Conservation (phyloP, 306 rosid genomes). For the Rosa rugosa region DNA sequence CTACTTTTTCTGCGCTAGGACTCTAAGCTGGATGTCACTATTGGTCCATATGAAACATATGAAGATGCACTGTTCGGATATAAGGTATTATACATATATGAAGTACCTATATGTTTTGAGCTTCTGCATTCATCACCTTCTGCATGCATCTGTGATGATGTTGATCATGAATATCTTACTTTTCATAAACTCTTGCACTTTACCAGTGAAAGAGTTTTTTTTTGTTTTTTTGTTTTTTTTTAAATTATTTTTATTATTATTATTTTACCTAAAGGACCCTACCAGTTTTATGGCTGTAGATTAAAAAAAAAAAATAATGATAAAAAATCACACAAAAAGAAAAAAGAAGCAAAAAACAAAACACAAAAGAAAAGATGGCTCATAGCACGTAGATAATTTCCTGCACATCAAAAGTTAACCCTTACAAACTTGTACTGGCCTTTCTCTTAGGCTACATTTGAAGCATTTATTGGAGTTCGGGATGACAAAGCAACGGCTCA, state of each 20-base stretch:
- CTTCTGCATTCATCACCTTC: slow-evolving; percentile 9
- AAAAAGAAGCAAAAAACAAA: not conserved
- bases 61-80: slow-evolving; percentile 90
- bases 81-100: slow-evolving; percentile 50
- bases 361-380: not conserved
- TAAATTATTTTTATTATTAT: too few species aligned
- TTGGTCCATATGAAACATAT: slow-evolving; percentile 96
- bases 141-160: not conserved
- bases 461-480: slow-evolving; percentile 83
- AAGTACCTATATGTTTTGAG: not conserved
- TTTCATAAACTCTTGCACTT: slow-evolving; percentile 11
- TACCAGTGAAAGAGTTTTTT: slow-evolving; percentile 1
- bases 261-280: not conserved
- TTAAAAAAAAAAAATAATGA: not conserved
- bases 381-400: not conserved
- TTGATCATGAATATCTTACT: slow-evolving; percentile 7
- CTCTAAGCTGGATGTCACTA: slow-evolving; percentile 85
- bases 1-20: slow-evolving; percentile 46
- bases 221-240: not conserved
- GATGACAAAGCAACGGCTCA: slow-evolving; percentile 90
- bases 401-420: not conserved
- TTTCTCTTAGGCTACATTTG: slow-evolving; percentile 80
- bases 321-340: not conserved
- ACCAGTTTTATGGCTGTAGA: not conserved
- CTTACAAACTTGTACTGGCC: not conserved